Evolutionary conservation across 2,329 filamentous ascomycete genomes (phyloP).

Genomic region (Cercospora sp.): DNA sequence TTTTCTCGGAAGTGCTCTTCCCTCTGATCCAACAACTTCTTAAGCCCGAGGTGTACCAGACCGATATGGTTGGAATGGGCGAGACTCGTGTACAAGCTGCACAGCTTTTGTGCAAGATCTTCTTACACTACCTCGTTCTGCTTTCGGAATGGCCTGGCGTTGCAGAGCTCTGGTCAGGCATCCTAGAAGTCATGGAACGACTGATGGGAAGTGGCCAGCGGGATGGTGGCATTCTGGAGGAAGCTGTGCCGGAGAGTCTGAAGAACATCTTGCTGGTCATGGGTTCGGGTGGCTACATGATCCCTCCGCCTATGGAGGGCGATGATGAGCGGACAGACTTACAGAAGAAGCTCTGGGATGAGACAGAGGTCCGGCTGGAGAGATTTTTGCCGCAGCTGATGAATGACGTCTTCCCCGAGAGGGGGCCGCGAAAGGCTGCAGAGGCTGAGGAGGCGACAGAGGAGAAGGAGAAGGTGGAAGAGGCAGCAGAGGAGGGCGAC

Average conservation of each 20-base stretch:
- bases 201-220: slow-evolving; percentile 92
- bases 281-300: slow-evolving; percentile 82
- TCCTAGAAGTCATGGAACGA: slow-evolving; percentile 93
- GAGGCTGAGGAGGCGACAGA: not conserved
- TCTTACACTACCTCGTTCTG: slow-evolving; percentile 86
- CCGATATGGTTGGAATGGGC: slow-evolving; percentile 88
- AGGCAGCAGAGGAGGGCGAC: not conserved
- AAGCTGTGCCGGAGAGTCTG: slow-evolving; percentile 90
- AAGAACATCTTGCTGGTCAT: slow-evolving; percentile 97
- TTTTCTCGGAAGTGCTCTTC: slow-evolving; percentile 91
- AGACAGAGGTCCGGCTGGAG: slow-evolving; percentile 61
- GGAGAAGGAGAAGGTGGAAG: not conserved
- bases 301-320: slow-evolving; percentile 51
- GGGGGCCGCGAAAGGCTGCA: not conserved
- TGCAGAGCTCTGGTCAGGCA: slow-evolving; percentile 86
- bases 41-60: slow-evolving; percentile 91
- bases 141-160: slow-evolving; percentile 85
- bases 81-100: slow-evolving; percentile 91
- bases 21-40: slow-evolving; percentile 82
- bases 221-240: slow-evolving; percentile 66
- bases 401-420: slow-evolving; percentile 56
- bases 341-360: slow-evolving; percentile 59
- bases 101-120: slow-evolving; percentile 90
- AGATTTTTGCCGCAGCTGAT: slow-evolving; percentile 62
- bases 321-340: slow-evolving; percentile 46